Conservation (phyloP, 2,329 filamentous ascomycete genomes). For the Neopestalotiopsis clavispora region DNA sequence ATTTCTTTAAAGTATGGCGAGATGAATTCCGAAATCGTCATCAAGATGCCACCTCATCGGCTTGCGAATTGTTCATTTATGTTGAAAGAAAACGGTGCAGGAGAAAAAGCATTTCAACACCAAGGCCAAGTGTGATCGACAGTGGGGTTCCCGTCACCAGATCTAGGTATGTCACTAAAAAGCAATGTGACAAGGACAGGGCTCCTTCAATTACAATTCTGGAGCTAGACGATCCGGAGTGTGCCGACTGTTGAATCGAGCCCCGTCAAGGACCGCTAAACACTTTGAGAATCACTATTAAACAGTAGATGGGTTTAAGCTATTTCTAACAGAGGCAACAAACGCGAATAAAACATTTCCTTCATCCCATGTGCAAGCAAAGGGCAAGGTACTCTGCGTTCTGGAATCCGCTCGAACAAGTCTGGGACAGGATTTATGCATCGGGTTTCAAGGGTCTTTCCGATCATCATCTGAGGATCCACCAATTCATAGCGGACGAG, state of each 20-base stretch:
- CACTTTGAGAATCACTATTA: neutral
- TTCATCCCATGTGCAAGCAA: neutral
- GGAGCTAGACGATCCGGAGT: neutral
- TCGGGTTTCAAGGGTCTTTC: neutral
- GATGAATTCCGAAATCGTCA: neutral
- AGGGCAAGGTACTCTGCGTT: neutral
- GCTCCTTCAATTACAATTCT: neutral
- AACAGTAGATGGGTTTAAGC: neutral
- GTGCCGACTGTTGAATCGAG: neutral
- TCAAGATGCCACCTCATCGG: neutral
- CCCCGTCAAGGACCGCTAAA: neutral
- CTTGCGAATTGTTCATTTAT: neutral
- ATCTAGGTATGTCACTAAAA: neutral
- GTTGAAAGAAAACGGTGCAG: neutral
- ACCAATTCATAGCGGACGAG: neutral
- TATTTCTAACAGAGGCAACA: neutral
- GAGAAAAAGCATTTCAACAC: neutral
- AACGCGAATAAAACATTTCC: neutral
- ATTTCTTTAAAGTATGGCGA: neutral
- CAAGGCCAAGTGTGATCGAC: neutral
- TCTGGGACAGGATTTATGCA: constrained; percentile 2
- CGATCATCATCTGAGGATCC: neutral
- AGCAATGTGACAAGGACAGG: neutral
- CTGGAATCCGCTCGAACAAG: neutral
- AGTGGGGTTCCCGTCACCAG: neutral